These are phyloP conservation scores for Aspergillus luchuensis DNA, from an alignment of 2,329 filamentous ascomycete species.

Conservation along the genomic window DNA sequence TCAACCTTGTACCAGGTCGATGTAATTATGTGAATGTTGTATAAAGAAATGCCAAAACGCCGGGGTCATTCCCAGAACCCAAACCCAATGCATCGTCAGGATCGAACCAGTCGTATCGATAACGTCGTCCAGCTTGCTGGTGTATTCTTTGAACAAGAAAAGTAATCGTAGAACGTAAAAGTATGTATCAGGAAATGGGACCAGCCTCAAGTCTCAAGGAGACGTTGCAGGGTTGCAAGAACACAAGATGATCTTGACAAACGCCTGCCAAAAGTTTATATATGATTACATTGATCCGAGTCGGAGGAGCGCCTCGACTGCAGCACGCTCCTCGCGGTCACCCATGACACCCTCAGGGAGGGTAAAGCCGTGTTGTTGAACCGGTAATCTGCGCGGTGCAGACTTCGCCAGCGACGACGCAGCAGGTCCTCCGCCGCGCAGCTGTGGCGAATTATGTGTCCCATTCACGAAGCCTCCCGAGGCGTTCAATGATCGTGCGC, in stretches of 20 bases:
- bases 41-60: slow-evolving; percentile 13
- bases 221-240: slow-evolving; percentile 11
- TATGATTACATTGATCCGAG: slow-evolving; percentile 50
- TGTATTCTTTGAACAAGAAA: slow-evolving; percentile 12
- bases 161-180: slow-evolving; percentile 19
- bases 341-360: slow-evolving; percentile 37
- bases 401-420: slow-evolving; percentile 44
- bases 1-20: neutral
- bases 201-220: slow-evolving; percentile 20
- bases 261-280: slow-evolving; percentile 29
- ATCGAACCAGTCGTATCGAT: slow-evolving; percentile 25
- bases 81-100: slow-evolving; percentile 23
- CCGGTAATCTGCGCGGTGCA: slow-evolving; percentile 39
- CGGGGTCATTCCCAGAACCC: slow-evolving; percentile 17
- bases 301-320: slow-evolving; percentile 52
- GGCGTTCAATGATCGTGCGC: slow-evolving; percentile 61
- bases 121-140: slow-evolving; percentile 15
- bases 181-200: slow-evolving; percentile 11
- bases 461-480: slow-evolving; percentile 44
- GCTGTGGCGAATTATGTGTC: slow-evolving; percentile 30
- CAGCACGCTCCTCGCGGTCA: slow-evolving; percentile 48
- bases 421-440: slow-evolving; percentile 39
- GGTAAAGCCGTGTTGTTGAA: slow-evolving; percentile 36
- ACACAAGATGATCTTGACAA: slow-evolving; percentile 13
- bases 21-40: slow-evolving; percentile 9